phyloP scores from a whole-genome alignment of 495 filamentous ascomycete species.

The Rhypophila decipiens region DNA sequence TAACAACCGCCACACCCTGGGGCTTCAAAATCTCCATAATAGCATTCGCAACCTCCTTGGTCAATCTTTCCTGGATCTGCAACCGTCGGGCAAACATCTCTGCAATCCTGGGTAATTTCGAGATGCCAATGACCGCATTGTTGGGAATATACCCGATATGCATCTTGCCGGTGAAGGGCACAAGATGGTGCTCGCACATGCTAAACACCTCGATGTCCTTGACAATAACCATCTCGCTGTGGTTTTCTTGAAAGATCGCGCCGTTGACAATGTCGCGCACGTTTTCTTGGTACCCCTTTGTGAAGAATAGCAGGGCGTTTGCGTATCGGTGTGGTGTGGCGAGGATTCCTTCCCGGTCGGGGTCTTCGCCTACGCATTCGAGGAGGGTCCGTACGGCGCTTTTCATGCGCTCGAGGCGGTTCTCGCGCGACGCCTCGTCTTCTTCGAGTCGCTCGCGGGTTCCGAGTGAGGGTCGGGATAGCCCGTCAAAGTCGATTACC shows the following conservation, averaged over 20 bases:
- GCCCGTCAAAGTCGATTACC: constrained; percentile 68
- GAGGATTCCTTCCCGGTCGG: constrained; percentile 79
- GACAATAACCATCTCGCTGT: constrained; percentile 95
- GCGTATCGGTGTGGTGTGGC: constrained; percentile 88
- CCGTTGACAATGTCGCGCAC: constrained; percentile 87
- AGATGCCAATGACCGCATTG: constrained; percentile 82
- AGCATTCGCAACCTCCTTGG: constrained; percentile 91
- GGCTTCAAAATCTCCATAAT: constrained; percentile 89
- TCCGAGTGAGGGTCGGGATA: constrained; percentile 67
- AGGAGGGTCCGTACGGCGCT: constrained; percentile 85
- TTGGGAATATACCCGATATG: constrained; percentile 97
- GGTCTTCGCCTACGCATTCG: constrained; percentile 95
- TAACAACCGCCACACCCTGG: constrained; percentile 92
- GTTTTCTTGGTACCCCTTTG: constrained; percentile 98
- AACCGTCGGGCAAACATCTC: constrained; percentile 94
- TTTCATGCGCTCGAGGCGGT: constrained; percentile 67
- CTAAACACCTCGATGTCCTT: constrained; percentile 96
- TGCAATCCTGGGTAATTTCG: constrained; percentile 89
- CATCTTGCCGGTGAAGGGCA: constrained; percentile 97
- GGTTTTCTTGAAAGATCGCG: constrained; percentile 93
- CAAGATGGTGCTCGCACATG: constrained; percentile 95
- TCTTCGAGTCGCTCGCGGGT: constrained; percentile 78
- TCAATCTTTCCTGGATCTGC: constrained; percentile 92
- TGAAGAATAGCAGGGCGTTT: constrained; percentile 96
- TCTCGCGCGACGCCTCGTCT: constrained; percentile 61